These are phyloP conservation scores for maize (Zea mays) DNA, from an alignment of 176 grass and related monocot species.

Conservation along the genomic window DNA sequence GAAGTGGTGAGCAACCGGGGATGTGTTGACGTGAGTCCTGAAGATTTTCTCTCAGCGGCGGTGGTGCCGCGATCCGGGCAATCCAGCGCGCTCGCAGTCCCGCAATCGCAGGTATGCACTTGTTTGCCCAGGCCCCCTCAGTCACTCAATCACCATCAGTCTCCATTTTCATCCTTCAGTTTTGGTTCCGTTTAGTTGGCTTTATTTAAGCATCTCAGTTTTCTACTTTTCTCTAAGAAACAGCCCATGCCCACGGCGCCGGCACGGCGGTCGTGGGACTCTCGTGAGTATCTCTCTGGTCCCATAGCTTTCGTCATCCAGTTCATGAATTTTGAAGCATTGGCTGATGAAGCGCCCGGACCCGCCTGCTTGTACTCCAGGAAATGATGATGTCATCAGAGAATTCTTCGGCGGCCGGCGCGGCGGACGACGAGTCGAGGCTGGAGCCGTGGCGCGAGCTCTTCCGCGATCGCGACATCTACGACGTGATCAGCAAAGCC, in stretches of 20 bases:
- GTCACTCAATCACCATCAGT: background rate
- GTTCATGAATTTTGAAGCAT: background rate
- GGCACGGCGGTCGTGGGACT: background rate
- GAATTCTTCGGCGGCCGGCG: background rate
- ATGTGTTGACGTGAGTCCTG: background rate
- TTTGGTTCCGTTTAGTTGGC: background rate
- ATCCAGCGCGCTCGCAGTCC: background rate
- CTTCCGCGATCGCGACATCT: slow-evolving; percentile 44
- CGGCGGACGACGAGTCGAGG: background rate
- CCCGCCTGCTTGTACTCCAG: background rate
- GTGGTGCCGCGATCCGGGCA: background rate
- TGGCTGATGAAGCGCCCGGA: background rate
- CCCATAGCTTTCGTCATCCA: background rate
- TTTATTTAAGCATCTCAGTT: background rate
- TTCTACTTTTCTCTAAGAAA: background rate
- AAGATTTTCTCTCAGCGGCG: background rate
- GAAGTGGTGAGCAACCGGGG: background rate
- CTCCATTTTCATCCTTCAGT: background rate
- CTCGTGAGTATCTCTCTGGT: background rate
- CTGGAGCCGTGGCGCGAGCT: slow-evolving; percentile 52
- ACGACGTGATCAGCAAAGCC: slow-evolving; percentile 53
- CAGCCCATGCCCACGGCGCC: background rate
- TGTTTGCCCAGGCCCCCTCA: background rate
- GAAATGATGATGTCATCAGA: background rate
- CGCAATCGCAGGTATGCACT: background rate